Evolutionary conservation across 345 rosid species (phyloP), one percentile per base, ranked within the genome.

Genomic region (Arabidopsis thaliana): DNA sequence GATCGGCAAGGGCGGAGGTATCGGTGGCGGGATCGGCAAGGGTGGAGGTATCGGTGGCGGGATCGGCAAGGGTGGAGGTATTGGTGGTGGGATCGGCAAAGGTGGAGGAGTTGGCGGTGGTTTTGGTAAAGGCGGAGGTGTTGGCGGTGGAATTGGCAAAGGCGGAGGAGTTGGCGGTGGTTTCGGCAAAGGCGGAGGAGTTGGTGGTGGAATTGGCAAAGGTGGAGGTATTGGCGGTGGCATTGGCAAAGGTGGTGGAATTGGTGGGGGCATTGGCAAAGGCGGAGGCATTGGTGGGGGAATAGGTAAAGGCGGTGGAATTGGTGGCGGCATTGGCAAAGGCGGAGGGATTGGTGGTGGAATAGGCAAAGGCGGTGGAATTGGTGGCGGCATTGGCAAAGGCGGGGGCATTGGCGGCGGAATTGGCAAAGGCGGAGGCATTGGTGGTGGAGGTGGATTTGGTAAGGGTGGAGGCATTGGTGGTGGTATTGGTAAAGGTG

Each of bases 211-310:
- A 0, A 7, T 71, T 0, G 84, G 72, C 0, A 76, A 76, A 5
- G 82, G 75, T 0, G 80, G 69, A 6, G 76, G 76, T 0, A 0
- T 50, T 2, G 76, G 76, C 0, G 69, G 73, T 0, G 81, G 80
- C 0, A 61, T 40, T 0, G 80, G 78, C 1, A 46, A 32, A 4
- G 41, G 61, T 0, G 73, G 76, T 0, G 67, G 53, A 0, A 13
- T 3, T 7, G 68, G 42, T 2, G 74, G 63, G 0, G 69, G 77
- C 0, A 36, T 56, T 2, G 84, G 81, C 0, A 72, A 74, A 0
- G 84, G 81, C 0, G 14, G 41, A 9, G 84, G 84, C 0, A 14
- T 8, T 2, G 85, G 85, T 1, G 75, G 82, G 0, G 82, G 75
- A 0, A 13, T 61, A 2, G 85, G 85, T 1, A 60, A 34, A 34